Percentiles rank a stretch among this genome's conserved stretches.
Evolutionary conservation across 805 yeast species (phyloP).

Genomic region (Ogataea pilisensis): DNA sequence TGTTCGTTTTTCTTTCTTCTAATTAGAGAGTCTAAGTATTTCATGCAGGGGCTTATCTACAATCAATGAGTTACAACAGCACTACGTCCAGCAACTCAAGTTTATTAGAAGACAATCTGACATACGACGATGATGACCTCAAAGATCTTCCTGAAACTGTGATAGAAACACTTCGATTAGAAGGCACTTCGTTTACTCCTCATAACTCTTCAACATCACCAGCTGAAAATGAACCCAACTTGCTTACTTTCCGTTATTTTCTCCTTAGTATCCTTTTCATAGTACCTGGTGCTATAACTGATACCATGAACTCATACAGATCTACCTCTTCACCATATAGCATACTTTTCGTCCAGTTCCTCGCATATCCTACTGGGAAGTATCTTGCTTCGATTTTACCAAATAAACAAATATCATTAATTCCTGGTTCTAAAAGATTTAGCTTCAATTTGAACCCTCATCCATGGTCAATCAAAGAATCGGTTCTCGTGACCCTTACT

Average conservation of each 20-base stretch:
- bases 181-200: conserved; percentile 4
- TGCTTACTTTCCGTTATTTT: conserved; percentile 35
- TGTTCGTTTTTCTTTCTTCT: too few relatives aligned
- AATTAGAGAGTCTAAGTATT: too few relatives aligned
- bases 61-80: background rate
- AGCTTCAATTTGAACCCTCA: conserved; percentile 45
- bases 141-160: conserved; percentile 30
- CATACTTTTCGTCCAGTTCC: conserved; percentile 48
- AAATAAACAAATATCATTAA: conserved; percentile 10
- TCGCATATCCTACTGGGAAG: conserved; percentile 43
- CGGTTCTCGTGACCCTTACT: conserved; percentile 47
- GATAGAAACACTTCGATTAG: conserved; percentile 30
- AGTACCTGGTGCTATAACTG: conserved; percentile 38
- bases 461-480: conserved; percentile 53
- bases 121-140: conserved; percentile 20
- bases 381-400: conserved; percentile 43
- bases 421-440: conserved; percentile 5
- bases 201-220: background rate
- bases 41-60: too few relatives aligned
- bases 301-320: conserved; percentile 34
- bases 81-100: background rate
- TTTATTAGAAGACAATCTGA: background rate
- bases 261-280: conserved; percentile 33
- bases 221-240: conserved; percentile 25
- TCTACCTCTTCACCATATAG: conserved; percentile 43